phyloP scores from a whole-genome alignment of 768 basidiomycete species.

The Hemileccinum rubropunctum region DNA sequence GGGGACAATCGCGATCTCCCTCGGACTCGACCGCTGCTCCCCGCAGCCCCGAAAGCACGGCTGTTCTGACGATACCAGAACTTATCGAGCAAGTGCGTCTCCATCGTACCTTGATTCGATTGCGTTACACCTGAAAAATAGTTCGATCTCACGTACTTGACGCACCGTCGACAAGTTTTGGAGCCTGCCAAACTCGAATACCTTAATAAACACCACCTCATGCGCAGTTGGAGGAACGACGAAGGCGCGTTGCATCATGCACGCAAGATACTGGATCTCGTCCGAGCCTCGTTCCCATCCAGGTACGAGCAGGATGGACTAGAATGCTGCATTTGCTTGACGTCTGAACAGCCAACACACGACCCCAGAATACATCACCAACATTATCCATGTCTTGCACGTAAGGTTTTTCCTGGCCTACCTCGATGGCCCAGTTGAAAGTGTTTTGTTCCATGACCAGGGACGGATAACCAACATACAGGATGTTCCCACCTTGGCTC shows the following conservation, averaged over 20 bases:
- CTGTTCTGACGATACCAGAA: conserved; percentile 55
- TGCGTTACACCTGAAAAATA: conserved; percentile 21
- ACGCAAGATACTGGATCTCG: conserved; percentile 45
- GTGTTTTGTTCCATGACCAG: conserved; percentile 32
- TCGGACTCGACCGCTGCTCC: conserved; percentile 21
- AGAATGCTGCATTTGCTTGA: background rate
- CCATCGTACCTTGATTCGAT: background rate
- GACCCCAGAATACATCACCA: conserved; percentile 55
- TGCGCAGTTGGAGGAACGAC: conserved; percentile 48
- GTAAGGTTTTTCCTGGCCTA: conserved; percentile 30
- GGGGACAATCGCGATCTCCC: conserved; percentile 57
- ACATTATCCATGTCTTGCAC: conserved; percentile 63
- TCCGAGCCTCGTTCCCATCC: conserved; percentile 57
- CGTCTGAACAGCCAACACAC: conserved; percentile 41
- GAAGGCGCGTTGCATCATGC: conserved; percentile 55
- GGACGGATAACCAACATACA: conserved; percentile 67
- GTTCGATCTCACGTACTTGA: conserved; percentile 77
- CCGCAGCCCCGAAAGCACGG: conserved; percentile 62
- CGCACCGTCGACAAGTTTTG: conserved; percentile 80
- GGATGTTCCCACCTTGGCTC: conserved; percentile 65
- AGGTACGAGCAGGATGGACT: conserved; percentile 39
- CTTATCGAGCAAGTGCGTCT: conserved; percentile 59
- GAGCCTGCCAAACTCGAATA: conserved; percentile 79
- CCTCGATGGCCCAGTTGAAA: background rate
- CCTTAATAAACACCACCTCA: conserved; percentile 85